These are phyloP conservation scores for Diaporthe velutina DNA, from an alignment of 2,329 filamentous ascomycete genomes.

Conservation along the genomic window DNA sequence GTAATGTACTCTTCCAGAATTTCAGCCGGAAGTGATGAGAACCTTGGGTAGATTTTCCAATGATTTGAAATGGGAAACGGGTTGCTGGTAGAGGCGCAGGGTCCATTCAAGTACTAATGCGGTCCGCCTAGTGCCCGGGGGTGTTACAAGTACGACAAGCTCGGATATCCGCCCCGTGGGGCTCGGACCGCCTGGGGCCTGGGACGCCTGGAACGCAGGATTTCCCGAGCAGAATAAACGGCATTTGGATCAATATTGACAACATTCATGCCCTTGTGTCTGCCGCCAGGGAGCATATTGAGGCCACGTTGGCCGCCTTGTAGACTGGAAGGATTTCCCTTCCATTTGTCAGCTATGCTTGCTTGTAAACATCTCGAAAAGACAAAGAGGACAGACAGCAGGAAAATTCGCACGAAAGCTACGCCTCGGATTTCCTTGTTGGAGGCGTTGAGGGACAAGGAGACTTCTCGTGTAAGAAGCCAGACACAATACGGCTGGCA, in stretches of 20 bases:
- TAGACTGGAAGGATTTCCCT: not conserved
- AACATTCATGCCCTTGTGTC: not conserved
- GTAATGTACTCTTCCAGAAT: not conserved
- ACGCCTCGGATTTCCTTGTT: not conserved
- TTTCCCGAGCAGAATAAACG: not conserved
- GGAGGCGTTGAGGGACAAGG: not conserved
- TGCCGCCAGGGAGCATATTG: not conserved
- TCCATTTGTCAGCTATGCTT: not conserved
- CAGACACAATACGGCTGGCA: not conserved
- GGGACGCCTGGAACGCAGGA: not conserved
- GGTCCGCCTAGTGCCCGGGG: not conserved
- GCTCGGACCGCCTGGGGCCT: not conserved
- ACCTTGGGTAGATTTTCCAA: not conserved
- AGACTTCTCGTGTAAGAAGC: not conserved
- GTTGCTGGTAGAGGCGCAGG: not conserved
- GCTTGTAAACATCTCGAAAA: not conserved
- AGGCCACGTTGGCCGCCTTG: not conserved
- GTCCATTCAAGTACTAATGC: conserved; percentile 1
- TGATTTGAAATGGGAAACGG: not conserved
- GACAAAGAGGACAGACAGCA: not conserved
- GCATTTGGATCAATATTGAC: not conserved
- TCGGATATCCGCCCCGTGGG: conserved; percentile 17
- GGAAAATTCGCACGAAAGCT: not conserved
- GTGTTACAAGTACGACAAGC: conserved; percentile 2
- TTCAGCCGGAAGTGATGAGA: not conserved